These are phyloP conservation scores for Gossypium arboreum DNA, from an alignment of 345 rosid species.

Conservation along the genomic window DNA sequence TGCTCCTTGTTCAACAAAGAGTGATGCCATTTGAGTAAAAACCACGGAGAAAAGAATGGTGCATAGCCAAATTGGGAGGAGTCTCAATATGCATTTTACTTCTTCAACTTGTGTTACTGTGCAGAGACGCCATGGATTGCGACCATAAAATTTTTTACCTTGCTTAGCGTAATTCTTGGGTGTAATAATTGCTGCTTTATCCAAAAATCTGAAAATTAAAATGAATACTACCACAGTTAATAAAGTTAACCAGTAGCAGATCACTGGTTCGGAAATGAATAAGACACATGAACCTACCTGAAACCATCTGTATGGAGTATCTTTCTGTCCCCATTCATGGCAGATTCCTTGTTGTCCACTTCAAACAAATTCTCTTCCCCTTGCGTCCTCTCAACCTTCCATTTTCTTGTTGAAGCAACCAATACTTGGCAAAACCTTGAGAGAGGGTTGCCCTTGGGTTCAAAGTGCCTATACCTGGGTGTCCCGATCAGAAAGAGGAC, in stretches of 20 bases:
- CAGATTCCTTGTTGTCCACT: slow-evolving; percentile 22
- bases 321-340: slow-evolving; percentile 43
- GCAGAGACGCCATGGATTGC: slow-evolving; percentile 72
- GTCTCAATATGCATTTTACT: slow-evolving; percentile 84
- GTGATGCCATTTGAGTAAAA: slow-evolving; percentile 97
- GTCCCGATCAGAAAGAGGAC: slow-evolving; percentile 69
- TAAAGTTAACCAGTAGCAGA: not conserved
- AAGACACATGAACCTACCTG: slow-evolving; percentile 34
- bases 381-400: slow-evolving; percentile 31
- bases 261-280: not conserved
- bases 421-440: slow-evolving; percentile 75
- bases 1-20: slow-evolving; percentile 96
- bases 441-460: slow-evolving; percentile 77
- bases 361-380: slow-evolving; percentile 46
- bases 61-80: slow-evolving; percentile 95
- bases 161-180: slow-evolving; percentile 38
- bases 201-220: slow-evolving; percentile 57
- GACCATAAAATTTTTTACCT: not conserved
- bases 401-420: slow-evolving; percentile 66
- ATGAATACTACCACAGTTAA: slow-evolving; percentile 2
- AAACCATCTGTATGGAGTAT: slow-evolving; percentile 73
- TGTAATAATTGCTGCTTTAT: slow-evolving; percentile 75
- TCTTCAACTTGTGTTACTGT: slow-evolving; percentile 91
- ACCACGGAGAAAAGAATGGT: slow-evolving; percentile 91
- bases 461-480: slow-evolving; percentile 69